Evolutionary conservation across 1,284 basidiomycete genomes (phyloP).

Genomic region (Tylopilus sp.): DNA sequence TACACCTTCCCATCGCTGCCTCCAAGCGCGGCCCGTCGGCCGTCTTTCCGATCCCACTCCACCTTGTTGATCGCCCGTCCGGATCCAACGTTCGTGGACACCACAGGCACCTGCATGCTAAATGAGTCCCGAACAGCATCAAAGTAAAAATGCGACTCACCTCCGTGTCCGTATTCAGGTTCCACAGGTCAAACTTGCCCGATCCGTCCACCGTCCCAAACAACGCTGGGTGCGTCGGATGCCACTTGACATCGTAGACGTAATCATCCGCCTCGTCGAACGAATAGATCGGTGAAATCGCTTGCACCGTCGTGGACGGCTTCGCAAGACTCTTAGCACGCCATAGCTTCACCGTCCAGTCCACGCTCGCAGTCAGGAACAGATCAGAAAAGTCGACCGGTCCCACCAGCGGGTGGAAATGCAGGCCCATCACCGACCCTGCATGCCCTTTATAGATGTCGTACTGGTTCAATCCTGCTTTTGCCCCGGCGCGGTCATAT

Average conservation of each 20-base stretch:
- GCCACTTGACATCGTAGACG: constrained; percentile 99
- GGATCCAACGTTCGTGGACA: constrained; percentile 69
- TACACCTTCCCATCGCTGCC: constrained; percentile 91
- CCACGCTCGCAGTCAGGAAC: constrained; percentile 87
- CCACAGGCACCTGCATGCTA: constrained; percentile 64
- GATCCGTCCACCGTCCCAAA: constrained; percentile 94
- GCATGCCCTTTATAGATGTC: constrained; percentile 92
- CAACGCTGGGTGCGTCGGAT: constrained; percentile 88
- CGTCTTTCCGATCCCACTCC: constrained; percentile 87
- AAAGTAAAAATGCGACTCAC: constrained; percentile 43
- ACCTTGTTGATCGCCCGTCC: constrained; percentile 91
- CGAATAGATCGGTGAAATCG: constrained; percentile 74
- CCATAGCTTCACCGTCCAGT: constrained; percentile 98
- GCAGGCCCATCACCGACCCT: constrained; percentile 88
- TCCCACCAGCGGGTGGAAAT: constrained; percentile 91
- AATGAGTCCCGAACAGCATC: constrained; percentile 3
- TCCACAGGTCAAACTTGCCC: constrained; percentile 95
- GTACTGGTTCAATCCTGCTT: constrained; percentile 89
- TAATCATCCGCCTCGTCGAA: constrained; percentile 98
- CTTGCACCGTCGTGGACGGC: constrained; percentile 50
- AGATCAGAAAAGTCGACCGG: constrained; percentile 94
- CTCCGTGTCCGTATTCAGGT: constrained; percentile 92
- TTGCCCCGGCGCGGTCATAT: constrained; percentile 93
- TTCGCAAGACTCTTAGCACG: constrained; percentile 64
- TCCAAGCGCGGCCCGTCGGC: constrained; percentile 81